A percentile compares a stretch with the other conserved stretches of the same genome.
These are phyloP conservation scores for Orbilia quercus DNA, from an alignment of 2,329 filamentous ascomycete genomes.

Conservation along the genomic window DNA sequence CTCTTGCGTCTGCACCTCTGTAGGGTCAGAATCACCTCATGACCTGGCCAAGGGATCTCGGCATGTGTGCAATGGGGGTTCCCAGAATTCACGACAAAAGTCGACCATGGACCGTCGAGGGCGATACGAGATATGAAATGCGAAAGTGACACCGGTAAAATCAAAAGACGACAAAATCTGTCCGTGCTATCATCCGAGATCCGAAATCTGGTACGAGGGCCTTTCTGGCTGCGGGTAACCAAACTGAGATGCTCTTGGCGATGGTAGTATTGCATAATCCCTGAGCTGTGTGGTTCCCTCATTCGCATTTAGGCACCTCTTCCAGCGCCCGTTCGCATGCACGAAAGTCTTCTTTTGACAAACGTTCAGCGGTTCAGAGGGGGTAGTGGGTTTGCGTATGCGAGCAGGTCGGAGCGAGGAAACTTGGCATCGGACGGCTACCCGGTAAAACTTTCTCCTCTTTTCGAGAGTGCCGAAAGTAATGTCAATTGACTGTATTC, in stretches of 20 bases:
- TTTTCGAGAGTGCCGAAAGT: background rate
- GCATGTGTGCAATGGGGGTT: background rate
- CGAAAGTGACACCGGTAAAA: constrained; percentile 31
- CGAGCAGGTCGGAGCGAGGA: constrained; percentile 18
- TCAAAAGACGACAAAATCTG: constrained; percentile 13
- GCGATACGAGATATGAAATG: constrained; percentile 11
- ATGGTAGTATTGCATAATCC: background rate
- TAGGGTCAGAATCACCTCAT: constrained; percentile 25
- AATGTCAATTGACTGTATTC: no score
- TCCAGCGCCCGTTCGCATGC: no score
- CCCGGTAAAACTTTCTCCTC: constrained; percentile 22
- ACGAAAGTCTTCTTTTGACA: no score
- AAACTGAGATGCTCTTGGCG: background rate
- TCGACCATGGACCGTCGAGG: constrained; percentile 13
- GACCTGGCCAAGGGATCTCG: constrained; percentile 25
- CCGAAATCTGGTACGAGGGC: constrained; percentile 51
- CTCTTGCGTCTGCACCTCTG: background rate
- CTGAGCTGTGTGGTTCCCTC: background rate
- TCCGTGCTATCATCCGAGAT: constrained; percentile 38
- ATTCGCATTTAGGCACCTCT: constrained; percentile 12
- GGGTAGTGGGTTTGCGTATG: no score
- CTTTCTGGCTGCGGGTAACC: constrained; percentile 17
- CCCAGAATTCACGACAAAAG: background rate
- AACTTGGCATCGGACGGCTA: constrained; percentile 2
- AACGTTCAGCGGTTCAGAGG: no score